phyloP scores from a whole-genome alignment of 495 filamentous ascomycete species.

The Lophiostoma macrostomum region DNA sequence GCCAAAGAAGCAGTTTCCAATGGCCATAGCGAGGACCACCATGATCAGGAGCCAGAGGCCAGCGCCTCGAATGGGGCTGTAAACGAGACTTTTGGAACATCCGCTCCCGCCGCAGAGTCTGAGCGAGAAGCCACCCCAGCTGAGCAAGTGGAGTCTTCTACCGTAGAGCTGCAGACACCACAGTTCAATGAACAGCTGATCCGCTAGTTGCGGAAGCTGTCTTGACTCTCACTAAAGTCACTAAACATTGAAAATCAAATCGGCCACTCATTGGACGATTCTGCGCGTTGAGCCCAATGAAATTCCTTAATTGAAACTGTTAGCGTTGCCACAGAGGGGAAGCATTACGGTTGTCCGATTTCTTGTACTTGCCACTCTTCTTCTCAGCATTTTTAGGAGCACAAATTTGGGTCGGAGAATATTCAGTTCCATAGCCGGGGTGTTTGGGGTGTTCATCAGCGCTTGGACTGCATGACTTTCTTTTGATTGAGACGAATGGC shows the following conservation, averaged over 20 bases:
- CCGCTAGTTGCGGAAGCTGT: constrained; percentile 7
- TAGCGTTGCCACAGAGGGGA: too few relatives aligned
- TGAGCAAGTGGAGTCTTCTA: constrained; percentile 12
- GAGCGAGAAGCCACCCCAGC: neutral
- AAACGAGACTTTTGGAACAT: neutral
- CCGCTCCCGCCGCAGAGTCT: neutral
- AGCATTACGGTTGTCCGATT: neutral
- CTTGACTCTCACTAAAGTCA: neutral
- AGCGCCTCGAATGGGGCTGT: neutral
- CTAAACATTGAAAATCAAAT: neutral
- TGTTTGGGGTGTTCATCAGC: too few relatives aligned
- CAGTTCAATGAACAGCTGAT: constrained; percentile 20
- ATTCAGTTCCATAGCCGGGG: constrained; percentile 8
- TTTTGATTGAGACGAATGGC: too few relatives aligned
- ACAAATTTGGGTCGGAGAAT: constrained; percentile 9
- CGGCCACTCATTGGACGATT: neutral
- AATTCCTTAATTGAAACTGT: too few relatives aligned
- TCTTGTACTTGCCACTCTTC: neutral
- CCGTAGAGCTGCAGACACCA: constrained; percentile 21
- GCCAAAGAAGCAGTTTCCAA: constrained; percentile 26
- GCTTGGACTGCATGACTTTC: too few relatives aligned
- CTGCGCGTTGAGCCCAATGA: too few relatives aligned
- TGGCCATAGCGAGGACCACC: constrained; percentile 7
- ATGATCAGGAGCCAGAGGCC: constrained; percentile 6
- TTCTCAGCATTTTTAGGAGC: constrained; percentile 27